phyloP scores from a whole-genome alignment of 2,329 filamentous ascomycete species.

The Aquanectria penicillioides region DNA sequence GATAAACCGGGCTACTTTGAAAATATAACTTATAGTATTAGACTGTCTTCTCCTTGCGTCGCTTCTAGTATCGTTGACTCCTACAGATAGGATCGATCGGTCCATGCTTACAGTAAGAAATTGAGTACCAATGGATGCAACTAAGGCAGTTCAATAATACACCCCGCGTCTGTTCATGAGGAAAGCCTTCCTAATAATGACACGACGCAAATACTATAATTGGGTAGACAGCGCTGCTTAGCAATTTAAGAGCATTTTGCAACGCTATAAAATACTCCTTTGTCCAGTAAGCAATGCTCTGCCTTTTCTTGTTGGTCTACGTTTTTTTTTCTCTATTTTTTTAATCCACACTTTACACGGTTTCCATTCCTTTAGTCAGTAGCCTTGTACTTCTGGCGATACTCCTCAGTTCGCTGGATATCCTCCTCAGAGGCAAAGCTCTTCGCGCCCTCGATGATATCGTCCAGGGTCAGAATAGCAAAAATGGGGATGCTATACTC shows the following conservation, averaged over 20 bases:
- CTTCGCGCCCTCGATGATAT: slow-evolving; percentile 78
- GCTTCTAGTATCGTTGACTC: too few relatives aligned
- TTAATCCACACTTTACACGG: not conserved
- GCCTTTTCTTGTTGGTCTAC: too few relatives aligned
- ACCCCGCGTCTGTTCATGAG: too few relatives aligned
- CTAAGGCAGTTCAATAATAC: too few relatives aligned
- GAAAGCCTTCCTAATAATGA: too few relatives aligned
- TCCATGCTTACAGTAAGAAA: too few relatives aligned
- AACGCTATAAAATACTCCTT: too few relatives aligned
- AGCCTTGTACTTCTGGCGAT: slow-evolving; percentile 73
- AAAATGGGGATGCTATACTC: slow-evolving; percentile 87
- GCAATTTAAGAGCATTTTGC: not conserved
- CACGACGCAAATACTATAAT: too few relatives aligned
- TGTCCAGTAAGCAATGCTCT: too few relatives aligned
- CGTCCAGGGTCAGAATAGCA: slow-evolving; percentile 83
- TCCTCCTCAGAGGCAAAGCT: slow-evolving; percentile 70
- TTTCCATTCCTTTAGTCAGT: slow-evolving; percentile 54
- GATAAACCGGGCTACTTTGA: not conserved
- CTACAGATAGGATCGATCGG: too few relatives aligned
- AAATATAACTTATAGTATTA: not conserved
- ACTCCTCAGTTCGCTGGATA: slow-evolving; percentile 76
- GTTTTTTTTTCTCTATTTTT: not conserved
- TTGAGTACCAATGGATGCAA: too few relatives aligned
- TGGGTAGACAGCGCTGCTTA: too few relatives aligned
- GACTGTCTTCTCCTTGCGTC: not conserved